A percentile compares a stretch with the other conserved stretches of the same genome.
Conservation (phyloP, 2,329 filamentous ascomycete genomes). For the Epichloe festucae region DNA sequence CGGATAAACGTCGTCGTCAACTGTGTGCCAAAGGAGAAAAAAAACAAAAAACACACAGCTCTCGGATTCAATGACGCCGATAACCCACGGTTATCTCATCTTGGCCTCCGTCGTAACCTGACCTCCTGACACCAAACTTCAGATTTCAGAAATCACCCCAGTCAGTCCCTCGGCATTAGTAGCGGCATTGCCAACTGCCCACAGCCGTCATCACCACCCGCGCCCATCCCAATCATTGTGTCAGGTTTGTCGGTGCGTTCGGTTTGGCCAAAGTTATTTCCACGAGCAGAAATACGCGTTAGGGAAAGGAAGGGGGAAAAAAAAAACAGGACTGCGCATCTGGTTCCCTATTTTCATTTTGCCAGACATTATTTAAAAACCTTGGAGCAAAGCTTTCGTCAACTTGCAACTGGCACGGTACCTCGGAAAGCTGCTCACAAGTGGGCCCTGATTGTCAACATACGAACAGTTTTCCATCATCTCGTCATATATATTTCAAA, state of each 20-base stretch:
- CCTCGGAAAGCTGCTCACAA: not conserved
- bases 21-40: not conserved
- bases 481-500: constrained; percentile 10
- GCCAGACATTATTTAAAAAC: not conserved
- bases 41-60: not conserved
- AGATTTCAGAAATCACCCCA: not conserved
- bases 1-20: not conserved
- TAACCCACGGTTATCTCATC: constrained; percentile 46
- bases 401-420: not conserved
- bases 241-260: constrained; percentile 2
- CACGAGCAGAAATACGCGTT: not conserved
- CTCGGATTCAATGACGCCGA: constrained; percentile 37
- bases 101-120: constrained; percentile 39
- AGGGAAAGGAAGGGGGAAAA: not conserved
- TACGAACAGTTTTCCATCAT: not conserved
- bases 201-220: not conserved
- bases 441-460: not conserved
- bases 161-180: not conserved
- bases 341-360: not conserved
- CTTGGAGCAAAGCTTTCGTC: not conserved
- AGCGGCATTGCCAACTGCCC: not conserved
- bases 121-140: constrained; percentile 11
- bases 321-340: not conserved
- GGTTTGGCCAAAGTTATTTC: constrained; percentile 4
- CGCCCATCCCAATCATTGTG: not conserved